Percentiles rank a stretch among this genome's conserved stretches.
Evolutionary conservation across 1,139 yeast genomes (phyloP).

Genomic region (Lizanozyma gosingica): DNA sequence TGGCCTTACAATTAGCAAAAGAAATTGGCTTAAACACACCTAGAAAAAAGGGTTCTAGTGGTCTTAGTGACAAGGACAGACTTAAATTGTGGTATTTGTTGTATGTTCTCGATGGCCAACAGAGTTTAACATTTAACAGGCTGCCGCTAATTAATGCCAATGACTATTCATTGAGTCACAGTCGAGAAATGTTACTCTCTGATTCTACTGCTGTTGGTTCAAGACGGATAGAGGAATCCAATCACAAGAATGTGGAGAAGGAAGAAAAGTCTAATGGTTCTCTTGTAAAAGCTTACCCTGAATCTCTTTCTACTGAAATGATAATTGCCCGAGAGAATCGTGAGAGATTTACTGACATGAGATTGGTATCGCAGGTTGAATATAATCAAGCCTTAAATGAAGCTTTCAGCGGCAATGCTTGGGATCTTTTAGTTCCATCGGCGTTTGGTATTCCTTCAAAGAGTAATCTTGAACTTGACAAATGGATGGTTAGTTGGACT

Average conservation of each 20-base stretch:
- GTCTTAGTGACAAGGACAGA: conserved; percentile 31
- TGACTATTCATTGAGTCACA: conserved; percentile 35
- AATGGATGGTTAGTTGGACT: conserved; percentile 81
- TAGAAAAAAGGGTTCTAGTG: conserved; percentile 7
- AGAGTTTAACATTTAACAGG: conserved; percentile 52
- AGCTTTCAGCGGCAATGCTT: conserved; percentile 52
- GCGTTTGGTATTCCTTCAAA: conserved; percentile 62
- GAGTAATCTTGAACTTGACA: conserved; percentile 57
- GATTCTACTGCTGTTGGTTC: conserved; percentile 1
- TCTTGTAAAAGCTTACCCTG: background rate
- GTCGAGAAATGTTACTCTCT: conserved; percentile 25
- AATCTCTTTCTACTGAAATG: background rate
- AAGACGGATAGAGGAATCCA: no score
- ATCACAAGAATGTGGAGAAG: background rate
- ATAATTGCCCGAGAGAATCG: conserved; percentile 5
- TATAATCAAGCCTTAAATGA: conserved; percentile 58
- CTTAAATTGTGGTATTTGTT: conserved; percentile 59
- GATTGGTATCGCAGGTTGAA: conserved; percentile 65
- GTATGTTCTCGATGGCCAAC: conserved; percentile 65
- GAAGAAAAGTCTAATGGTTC: background rate
- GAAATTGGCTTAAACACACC: conserved; percentile 42
- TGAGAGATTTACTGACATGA: conserved; percentile 37
- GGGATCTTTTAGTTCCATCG: conserved; percentile 54
- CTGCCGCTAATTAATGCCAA: conserved; percentile 43
- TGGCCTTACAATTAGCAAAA: conserved; percentile 57